Conservation (phyloP, 768 basidiomycete species). For the Austroboletus festivus region DNA sequence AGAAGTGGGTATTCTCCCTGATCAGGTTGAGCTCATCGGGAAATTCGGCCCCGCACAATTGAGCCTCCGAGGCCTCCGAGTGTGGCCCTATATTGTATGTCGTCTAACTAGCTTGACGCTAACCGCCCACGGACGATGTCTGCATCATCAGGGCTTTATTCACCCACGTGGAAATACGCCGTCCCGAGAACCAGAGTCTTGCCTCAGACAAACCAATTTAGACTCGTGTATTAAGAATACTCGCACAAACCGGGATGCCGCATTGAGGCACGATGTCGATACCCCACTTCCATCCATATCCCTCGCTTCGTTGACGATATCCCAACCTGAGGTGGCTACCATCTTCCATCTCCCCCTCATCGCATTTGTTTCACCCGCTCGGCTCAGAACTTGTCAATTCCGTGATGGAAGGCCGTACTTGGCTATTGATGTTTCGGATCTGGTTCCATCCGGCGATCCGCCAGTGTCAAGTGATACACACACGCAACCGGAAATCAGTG, state of each 20-base stretch:
- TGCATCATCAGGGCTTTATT: constrained; percentile 38
- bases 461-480: constrained; percentile 33
- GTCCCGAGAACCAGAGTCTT: background rate
- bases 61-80: constrained; percentile 56
- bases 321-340: constrained; percentile 62
- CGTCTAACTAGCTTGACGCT: background rate
- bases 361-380: constrained; percentile 43
- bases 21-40: constrained; percentile 64
- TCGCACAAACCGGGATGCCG: background rate
- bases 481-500: constrained; percentile 40
- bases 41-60: constrained; percentile 58
- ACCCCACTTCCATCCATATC: constrained; percentile 60
- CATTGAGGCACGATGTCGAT: constrained; percentile 20
- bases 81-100: constrained; percentile 78
- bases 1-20: constrained; percentile 63
- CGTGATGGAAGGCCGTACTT: constrained; percentile 55
- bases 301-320: constrained; percentile 48
- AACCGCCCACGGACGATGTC: background rate
- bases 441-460: constrained; percentile 32
- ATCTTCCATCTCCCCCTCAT: constrained; percentile 70
- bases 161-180: constrained; percentile 13
- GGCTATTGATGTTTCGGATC: constrained; percentile 64
- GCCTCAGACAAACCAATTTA: constrained; percentile 1
- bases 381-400: constrained; percentile 53
- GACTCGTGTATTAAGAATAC: background rate